phyloP scores from a whole-genome alignment of 805 yeast species.

The Myxozyma neotropica region DNA sequence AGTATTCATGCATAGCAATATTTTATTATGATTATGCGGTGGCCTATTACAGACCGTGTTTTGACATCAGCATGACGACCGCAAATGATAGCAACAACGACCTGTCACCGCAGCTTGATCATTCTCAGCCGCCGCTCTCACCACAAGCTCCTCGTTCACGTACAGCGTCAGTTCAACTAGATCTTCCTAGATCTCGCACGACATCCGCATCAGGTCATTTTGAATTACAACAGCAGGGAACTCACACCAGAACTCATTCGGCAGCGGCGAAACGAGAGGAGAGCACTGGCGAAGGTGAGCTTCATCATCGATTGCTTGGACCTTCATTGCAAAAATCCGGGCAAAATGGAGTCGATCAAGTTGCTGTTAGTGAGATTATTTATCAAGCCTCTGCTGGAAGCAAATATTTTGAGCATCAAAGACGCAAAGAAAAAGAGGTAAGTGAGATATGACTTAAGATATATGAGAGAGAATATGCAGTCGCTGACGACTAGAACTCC shows the following conservation, averaged over 20 bases:
- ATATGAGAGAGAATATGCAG: too few relatives aligned
- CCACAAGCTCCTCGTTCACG: conserved; percentile 1
- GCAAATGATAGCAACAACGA: too few relatives aligned
- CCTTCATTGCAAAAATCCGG: conserved; percentile 37
- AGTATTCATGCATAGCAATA: too few relatives aligned
- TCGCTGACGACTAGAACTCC: background rate
- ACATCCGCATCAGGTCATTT: background rate
- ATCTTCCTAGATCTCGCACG: background rate
- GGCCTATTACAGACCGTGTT: too few relatives aligned
- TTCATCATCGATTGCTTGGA: conserved; percentile 34
- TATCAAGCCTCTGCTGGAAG: conserved; percentile 37
- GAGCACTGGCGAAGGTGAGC: conserved; percentile 11
- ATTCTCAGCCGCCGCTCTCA: too few relatives aligned
- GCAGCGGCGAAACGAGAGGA: background rate
- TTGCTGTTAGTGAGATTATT: conserved; percentile 32
- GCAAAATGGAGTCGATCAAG: conserved; percentile 36
- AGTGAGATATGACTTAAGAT: too few relatives aligned
- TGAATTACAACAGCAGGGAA: background rate
- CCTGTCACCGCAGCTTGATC: too few relatives aligned
- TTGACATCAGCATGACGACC: too few relatives aligned
- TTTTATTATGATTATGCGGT: background rate
- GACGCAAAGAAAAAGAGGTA: conserved; percentile 27
- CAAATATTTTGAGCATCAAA: conserved; percentile 35
- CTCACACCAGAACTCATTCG: background rate
- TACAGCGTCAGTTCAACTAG: conserved; percentile 4